phyloP scores from a whole-genome alignment of 2,329 filamentous ascomycete species.

The Coccinonectria pachysandricola region DNA sequence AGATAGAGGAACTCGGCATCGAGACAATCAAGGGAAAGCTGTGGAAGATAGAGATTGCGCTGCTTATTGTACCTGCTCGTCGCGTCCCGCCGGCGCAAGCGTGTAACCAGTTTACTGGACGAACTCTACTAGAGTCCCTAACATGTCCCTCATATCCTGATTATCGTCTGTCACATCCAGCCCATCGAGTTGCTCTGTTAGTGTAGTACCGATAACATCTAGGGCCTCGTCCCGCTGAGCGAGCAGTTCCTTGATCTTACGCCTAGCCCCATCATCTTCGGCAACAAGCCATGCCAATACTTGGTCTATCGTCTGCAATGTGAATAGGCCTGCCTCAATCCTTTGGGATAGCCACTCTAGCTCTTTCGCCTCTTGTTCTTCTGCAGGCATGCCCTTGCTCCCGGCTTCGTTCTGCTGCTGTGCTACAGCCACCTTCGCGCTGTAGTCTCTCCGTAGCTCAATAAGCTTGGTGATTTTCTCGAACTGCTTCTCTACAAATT shows the following conservation, averaged over 20 bases:
- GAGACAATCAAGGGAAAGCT: too few species aligned
- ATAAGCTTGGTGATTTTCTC: constrained; percentile 71
- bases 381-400: constrained; percentile 6
- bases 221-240: constrained; percentile 59
- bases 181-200: constrained; percentile 49
- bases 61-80: too few species aligned
- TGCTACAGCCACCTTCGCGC: constrained; percentile 45
- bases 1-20: constrained; percentile 9
- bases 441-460: constrained; percentile 61
- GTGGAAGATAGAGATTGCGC: too few species aligned
- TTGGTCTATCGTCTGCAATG: constrained; percentile 72
- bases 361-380: constrained; percentile 40
- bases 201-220: constrained; percentile 50
- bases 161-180: constrained; percentile 49
- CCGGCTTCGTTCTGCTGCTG: constrained; percentile 37
- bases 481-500: constrained; percentile 93
- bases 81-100: constrained; percentile 5
- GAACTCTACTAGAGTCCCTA: constrained; percentile 41
- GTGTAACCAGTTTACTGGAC: constrained; percentile 24
- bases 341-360: constrained; percentile 65
- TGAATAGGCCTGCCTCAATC: constrained; percentile 77
- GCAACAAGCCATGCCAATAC: constrained; percentile 84
- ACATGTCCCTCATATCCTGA: constrained; percentile 47
- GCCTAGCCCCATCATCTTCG: constrained; percentile 69
- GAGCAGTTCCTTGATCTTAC: constrained; percentile 52